A percentile compares a stretch with the other conserved stretches of the same genome.
Conservation (phyloP, 2,329 filamentous ascomycete species). For the Sporothrix dimorphospora region DNA sequence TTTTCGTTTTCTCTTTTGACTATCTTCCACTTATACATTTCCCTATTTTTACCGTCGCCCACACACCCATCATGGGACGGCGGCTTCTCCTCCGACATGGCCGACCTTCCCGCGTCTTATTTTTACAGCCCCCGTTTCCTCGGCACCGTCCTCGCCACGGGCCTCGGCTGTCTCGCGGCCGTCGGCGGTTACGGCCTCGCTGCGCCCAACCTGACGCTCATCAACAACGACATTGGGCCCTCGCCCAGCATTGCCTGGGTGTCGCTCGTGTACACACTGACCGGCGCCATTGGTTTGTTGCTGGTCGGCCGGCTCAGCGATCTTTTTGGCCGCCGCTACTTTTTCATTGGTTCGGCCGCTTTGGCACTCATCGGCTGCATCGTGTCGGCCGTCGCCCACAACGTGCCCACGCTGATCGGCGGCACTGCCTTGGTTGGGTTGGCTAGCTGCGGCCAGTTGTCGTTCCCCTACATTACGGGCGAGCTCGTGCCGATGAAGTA, state of each 20-base stretch:
- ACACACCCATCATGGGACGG: conserved; percentile 7
- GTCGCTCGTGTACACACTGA: conserved; percentile 38
- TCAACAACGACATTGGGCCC: conserved; percentile 30
- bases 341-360: conserved; percentile 37
- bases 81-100: conserved; percentile 24
- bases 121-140: conserved; percentile 26
- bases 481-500: conserved; percentile 47
- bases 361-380: conserved; percentile 45
- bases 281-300: conserved; percentile 28
- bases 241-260: conserved; percentile 39
- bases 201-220: conserved; percentile 32
- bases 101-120: conserved; percentile 26
- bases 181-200: conserved; percentile 26
- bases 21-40: too few relatives aligned
- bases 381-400: conserved; percentile 43
- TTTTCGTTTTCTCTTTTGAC: too few relatives aligned
- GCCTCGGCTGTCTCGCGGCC: neutral
- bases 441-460: conserved; percentile 43
- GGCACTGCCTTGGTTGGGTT: conserved; percentile 45
- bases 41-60: too few relatives aligned
- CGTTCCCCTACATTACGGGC: conserved; percentile 43
- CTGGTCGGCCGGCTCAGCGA: conserved; percentile 27
- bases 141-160: conserved; percentile 29
- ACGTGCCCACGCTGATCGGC: conserved; percentile 44
- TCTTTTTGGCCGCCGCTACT: conserved; percentile 39